These are phyloP conservation scores for Arctium lappa DNA, from an alignment of 129 eudicot genomes.

Conservation along the genomic window DNA sequence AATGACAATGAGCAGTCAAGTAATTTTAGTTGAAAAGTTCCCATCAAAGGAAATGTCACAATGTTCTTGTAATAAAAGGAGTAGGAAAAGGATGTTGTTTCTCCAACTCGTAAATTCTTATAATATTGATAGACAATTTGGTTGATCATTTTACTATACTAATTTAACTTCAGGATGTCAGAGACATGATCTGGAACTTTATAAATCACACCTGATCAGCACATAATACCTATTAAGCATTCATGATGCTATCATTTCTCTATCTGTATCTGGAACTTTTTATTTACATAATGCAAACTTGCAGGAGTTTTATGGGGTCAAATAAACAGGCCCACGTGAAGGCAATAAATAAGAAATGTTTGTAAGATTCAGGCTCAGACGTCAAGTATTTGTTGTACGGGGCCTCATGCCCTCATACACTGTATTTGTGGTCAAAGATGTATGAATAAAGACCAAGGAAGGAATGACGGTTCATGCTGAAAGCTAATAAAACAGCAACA, in stretches of 20 bases:
- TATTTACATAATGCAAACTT: background rate
- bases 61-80: background rate
- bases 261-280: background rate
- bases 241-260: background rate
- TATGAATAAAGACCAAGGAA: background rate
- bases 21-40: background rate
- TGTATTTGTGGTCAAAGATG: background rate
- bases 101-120: background rate
- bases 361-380: background rate
- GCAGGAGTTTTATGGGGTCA: background rate
- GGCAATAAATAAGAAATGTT: background rate
- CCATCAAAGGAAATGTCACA: background rate
- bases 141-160: background rate
- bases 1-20: background rate
- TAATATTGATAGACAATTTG: background rate
- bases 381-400: background rate
- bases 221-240: background rate
- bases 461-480: background rate
- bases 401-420: background rate
- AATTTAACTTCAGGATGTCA: background rate
- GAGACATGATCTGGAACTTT: background rate
- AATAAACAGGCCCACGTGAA: background rate
- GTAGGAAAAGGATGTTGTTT: background rate
- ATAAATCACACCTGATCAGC: background rate
- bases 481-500: background rate